Evolutionary conservation across 441 rosid genomes (phyloP), one percentile per base, ranked within the genome.

Genomic region (Hypseocharis bilobata): DNA sequence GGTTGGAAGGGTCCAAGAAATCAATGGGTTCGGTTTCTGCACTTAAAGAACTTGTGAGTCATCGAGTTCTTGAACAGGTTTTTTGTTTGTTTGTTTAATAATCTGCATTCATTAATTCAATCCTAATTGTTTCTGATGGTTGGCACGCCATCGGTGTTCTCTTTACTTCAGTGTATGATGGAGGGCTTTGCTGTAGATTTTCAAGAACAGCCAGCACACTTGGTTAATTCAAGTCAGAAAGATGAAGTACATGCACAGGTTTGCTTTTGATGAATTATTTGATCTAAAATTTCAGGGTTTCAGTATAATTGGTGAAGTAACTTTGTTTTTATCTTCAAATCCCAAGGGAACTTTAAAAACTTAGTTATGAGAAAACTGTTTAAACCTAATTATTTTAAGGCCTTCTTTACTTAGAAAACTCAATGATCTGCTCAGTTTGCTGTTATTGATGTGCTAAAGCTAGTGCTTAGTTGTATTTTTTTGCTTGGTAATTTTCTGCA

Each of bases 171-270:
- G 98, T 91, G 98, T 79, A 78, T 64, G 80, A 75, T 70, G 78
- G 96, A 88, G 81, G 98, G 99, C 49, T 82, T 87, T 63, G 86
- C 77, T 60, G 70, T 94, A 67, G 82, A 66, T 72, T 89, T 86
- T 76, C 86, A 83, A 71, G 70, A 77, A 62, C 88, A 76, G 72
- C 82, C 92, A 73, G 85, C 78, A 4, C 70, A 81, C 71, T 64
- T 84, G 59, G 68, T 85, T 57, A 86, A 81, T 74, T 70, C 88
- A 44, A 58, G 78, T 70, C 92, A 82, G 85, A 84, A 81, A 64
- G 88, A 88, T 70, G 98, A 89, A 81, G 76, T 94, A 29, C 84
- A 85, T 73, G 96, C 84, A 54, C 86, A 91, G 99, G 99, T 94
- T 67, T 70, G 78, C 63, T 57, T 66, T 61, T 77, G 29, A 52